Evolutionary conservation across 768 basidiomycete species (phyloP), one percentile per base, ranked within the genome.

Genomic region (Phlegmacium glaucopus): DNA sequence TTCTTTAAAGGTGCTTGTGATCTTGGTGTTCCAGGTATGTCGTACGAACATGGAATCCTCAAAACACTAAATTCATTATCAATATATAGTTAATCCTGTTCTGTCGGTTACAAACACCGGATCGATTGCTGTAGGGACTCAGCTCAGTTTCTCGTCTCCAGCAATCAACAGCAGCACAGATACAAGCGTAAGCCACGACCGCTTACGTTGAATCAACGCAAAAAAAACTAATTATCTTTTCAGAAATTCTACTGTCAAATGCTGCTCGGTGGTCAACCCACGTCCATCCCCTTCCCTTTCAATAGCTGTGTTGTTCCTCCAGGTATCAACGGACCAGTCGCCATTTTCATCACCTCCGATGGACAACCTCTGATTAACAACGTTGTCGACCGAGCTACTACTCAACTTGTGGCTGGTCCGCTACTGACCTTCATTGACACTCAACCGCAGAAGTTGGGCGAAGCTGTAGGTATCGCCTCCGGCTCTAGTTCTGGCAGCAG

Each of bases 211-310:
- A 30, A 41, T 25, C 9, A 36, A 44, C 16, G 17, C 34, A 11
- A n/a, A 25, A 15, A 25, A 8, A n/a, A 9, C 15, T n/a, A 52
- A 36, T 44, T 44, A 11, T 13, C 12, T 37, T 28, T 15, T 30
- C 57, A 86, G 84, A 61, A 57, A 51, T 60, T 87, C 28, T 79
- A 72, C 67, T 90, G 90, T 66, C 84, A 91, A 67, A 88, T 92
- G 79, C 64, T 92, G 55, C 53, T 80, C 46, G 90, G 87, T 26
- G 85, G 83, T 25, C 43, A 67, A 13, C 62, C 80, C 42, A 62
- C 64, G 58, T 68, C 89, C 4, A 68, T 87, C 58, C 58, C 78
- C 27, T 70, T 89, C 38, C 82, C 87, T 3, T 60, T 87, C 54
- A 54, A 63, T 51, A 54, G 77, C 50, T 91, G 89, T 55, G 63